Evolutionary conservation across 352 stramenopile genomes (phyloP).

Genomic region (Pythium pectinolyticum): DNA sequence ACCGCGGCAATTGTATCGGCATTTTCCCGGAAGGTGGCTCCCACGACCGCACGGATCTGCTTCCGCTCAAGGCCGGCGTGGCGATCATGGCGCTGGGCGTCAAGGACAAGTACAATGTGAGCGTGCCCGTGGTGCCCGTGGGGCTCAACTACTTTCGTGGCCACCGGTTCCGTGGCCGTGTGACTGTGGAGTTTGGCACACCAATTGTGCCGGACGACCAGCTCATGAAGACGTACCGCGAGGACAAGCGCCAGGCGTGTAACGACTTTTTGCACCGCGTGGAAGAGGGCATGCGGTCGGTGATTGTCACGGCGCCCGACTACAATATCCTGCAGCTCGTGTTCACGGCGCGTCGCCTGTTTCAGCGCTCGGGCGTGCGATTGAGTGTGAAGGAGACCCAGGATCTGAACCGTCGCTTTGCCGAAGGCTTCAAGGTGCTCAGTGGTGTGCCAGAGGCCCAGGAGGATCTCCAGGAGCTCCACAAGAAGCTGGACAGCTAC

Average conservation of each 20-base stretch:
- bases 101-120: constrained; percentile 96
- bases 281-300: constrained; percentile 84
- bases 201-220: constrained; percentile 86
- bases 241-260: constrained; percentile 80
- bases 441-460: constrained; percentile 62
- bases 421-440: constrained; percentile 87
- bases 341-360: constrained; percentile 94
- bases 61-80: constrained; percentile 97
- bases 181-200: constrained; percentile 96
- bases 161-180: constrained; percentile 95
- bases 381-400: constrained; percentile 90
- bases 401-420: constrained; percentile 90
- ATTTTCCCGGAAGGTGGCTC: constrained; percentile 99
- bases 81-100: constrained; percentile 97
- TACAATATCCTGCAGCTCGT: constrained; percentile 96
- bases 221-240: constrained; percentile 87
- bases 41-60: constrained; percentile 96
- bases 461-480: constrained; percentile 57
- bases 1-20: constrained; percentile 89
- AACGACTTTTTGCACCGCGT: constrained; percentile 84
- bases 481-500: constrained; percentile 84
- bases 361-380: constrained; percentile 86
- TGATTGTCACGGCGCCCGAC: constrained; percentile 97
- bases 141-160: constrained; percentile 98
- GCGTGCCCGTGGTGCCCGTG: constrained; percentile 95